phyloP scores from a whole-genome alignment of 2,329 filamentous ascomycete genomes.

The Trichoderma sp. region DNA sequence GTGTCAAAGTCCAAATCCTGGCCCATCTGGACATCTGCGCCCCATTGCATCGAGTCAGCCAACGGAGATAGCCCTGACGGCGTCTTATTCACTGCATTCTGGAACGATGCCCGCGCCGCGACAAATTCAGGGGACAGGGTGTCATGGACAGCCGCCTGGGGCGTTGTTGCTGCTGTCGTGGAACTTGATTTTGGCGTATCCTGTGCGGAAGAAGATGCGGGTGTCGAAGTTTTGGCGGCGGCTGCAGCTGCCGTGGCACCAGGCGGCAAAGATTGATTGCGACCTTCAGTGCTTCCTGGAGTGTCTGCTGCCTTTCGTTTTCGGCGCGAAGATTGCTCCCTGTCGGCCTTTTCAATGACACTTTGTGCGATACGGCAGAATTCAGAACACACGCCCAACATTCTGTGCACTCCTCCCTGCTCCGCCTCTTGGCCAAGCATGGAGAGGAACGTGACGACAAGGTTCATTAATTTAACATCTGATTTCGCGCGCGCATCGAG shows the following conservation, averaged over 20 bases:
- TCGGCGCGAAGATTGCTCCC: constrained; percentile 74
- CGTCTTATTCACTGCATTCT: constrained; percentile 31
- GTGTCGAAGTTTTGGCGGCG: constrained; percentile 14
- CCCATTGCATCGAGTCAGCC: constrained; percentile 49
- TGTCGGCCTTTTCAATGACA: constrained; percentile 88
- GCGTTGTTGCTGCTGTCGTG: constrained; percentile 4
- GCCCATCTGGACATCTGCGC: constrained; percentile 47
- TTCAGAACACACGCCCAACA: constrained; percentile 92
- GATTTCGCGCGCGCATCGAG: constrained; percentile 84
- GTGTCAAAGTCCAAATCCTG: constrained; percentile 48
- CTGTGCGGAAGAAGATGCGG: not conserved
- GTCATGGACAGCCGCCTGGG: constrained; percentile 26
- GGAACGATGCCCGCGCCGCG: constrained; percentile 32
- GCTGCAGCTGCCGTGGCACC: constrained; percentile 5
- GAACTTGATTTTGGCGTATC: not conserved
- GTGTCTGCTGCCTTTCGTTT: constrained; percentile 77
- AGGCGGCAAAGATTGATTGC: constrained; percentile 27
- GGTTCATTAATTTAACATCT: constrained; percentile 86
- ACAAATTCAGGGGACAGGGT: constrained; percentile 36
- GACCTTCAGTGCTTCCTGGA: constrained; percentile 24
- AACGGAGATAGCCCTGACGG: constrained; percentile 44
- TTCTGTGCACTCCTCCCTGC: constrained; percentile 87
- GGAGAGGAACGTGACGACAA: constrained; percentile 89
- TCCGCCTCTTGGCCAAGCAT: constrained; percentile 87
- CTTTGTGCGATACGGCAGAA: constrained; percentile 92